These are phyloP conservation scores for Microbotryum violaceum DNA, from an alignment of 1,284 basidiomycete species.

Conservation along the genomic window DNA sequence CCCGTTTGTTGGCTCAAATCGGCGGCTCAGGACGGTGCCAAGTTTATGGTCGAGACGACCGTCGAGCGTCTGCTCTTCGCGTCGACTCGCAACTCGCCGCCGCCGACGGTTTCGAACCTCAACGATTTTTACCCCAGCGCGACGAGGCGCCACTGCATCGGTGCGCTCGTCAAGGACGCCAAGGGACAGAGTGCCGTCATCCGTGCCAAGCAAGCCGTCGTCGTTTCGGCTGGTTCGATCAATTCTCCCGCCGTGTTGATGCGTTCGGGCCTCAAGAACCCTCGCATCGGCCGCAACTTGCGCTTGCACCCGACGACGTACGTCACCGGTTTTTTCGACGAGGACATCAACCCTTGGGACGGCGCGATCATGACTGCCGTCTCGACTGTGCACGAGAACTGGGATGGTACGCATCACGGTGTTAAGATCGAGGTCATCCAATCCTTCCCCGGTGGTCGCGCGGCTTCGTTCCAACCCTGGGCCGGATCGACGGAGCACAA, in stretches of 20 bases:
- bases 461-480: slow-evolving; percentile 40
- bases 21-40: slow-evolving; percentile 40
- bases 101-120: slow-evolving; percentile 23
- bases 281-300: slow-evolving; percentile 45
- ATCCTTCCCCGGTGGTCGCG: slow-evolving; percentile 41
- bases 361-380: slow-evolving; percentile 46
- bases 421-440: slow-evolving; percentile 46
- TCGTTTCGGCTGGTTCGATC: slow-evolving; percentile 43
- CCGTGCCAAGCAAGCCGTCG: slow-evolving; percentile 40
- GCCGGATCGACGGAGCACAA: slow-evolving; percentile 41
- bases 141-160: slow-evolving; percentile 27
- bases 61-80: slow-evolving; percentile 43
- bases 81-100: neutral
- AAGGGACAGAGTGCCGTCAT: slow-evolving; percentile 37
- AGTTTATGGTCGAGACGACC: slow-evolving; percentile 39
- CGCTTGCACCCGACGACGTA: slow-evolving; percentile 45
- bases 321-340: slow-evolving; percentile 44
- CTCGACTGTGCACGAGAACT: slow-evolving; percentile 38
- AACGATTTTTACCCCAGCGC: slow-evolving; percentile 12
- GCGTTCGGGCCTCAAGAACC: slow-evolving; percentile 43
- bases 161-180: slow-evolving; percentile 28
- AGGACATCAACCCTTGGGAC: slow-evolving; percentile 44
- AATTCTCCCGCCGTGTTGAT: slow-evolving; percentile 46
- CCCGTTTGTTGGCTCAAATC: slow-evolving; percentile 41
- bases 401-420: slow-evolving; percentile 40